These are phyloP conservation scores for Lachnellula hyalina DNA, from an alignment of 2,329 filamentous ascomycete species.

Conservation along the genomic window DNA sequence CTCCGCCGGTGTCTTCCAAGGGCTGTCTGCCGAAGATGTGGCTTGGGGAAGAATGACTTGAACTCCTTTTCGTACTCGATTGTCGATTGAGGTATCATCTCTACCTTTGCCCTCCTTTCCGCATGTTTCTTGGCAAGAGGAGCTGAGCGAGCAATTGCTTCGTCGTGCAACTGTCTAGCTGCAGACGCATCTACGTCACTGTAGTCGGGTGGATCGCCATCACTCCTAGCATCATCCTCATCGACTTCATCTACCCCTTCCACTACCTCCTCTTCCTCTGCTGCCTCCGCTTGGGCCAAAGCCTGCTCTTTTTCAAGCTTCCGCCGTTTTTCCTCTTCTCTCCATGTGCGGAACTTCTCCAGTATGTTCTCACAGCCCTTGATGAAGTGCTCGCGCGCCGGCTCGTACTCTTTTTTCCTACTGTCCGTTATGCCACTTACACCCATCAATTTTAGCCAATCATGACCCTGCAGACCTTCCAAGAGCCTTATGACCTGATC, in stretches of 20 bases:
- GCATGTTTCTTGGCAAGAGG: constrained; percentile 15
- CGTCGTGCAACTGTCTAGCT: constrained; percentile 63
- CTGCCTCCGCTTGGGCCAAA: constrained; percentile 41
- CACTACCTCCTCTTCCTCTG: constrained; percentile 34
- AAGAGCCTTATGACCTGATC: constrained; percentile 62
- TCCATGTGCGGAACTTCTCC: constrained; percentile 85
- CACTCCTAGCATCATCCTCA: constrained; percentile 27
- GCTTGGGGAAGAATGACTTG: constrained; percentile 73
- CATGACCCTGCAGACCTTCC: constrained; percentile 80
- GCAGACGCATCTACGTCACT: constrained; percentile 66
- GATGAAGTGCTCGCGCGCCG: constrained; percentile 80
- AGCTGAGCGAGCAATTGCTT: constrained; percentile 32
- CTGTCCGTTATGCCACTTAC: constrained; percentile 75
- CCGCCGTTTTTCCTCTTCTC: constrained; percentile 78
- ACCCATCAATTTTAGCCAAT: constrained; percentile 91
- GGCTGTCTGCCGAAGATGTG: constrained; percentile 71
- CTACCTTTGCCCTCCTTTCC: constrained; percentile 33
- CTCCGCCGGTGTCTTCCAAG: constrained; percentile 67
- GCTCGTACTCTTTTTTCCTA: constrained; percentile 81
- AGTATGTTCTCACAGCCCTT: constrained; percentile 75
- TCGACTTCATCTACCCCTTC: constrained; percentile 1
- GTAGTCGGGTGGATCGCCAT: constrained; percentile 55
- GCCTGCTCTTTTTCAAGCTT: constrained; percentile 70
- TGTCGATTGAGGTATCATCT: constrained; percentile 19
- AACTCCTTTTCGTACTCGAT: constrained; percentile 53